Percentiles rank a stretch among this genome's conserved stretches.
Evolutionary conservation across 345 rosid genomes (phyloP).

Genomic region (Citrus mangshanensis): DNA sequence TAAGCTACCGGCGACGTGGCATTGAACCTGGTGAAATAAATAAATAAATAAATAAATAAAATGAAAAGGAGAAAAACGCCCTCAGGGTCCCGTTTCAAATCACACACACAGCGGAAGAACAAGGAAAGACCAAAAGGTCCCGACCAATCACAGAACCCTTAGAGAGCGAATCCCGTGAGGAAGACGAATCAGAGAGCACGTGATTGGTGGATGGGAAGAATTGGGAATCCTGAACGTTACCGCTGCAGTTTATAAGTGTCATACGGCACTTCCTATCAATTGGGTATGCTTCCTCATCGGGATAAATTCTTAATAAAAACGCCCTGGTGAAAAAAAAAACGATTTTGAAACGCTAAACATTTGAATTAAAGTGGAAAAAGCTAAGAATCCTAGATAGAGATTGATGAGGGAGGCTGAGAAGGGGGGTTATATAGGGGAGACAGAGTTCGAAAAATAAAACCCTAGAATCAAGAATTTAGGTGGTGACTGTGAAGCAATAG

Average conservation of each 20-base stretch:
- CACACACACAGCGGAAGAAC: constrained; percentile 36
- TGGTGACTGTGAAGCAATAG: background rate
- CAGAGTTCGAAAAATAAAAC: background rate
- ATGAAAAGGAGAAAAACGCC: constrained; percentile 5
- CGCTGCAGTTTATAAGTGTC: constrained; percentile 42
- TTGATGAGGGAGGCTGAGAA: too few relatives aligned
- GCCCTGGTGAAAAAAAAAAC: background rate
- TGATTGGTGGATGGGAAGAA: constrained; percentile 20
- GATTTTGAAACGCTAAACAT: background rate
- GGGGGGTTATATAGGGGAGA: constrained; percentile 1
- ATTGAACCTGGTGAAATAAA: constrained; percentile 21
- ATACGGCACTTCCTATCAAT: constrained; percentile 70
- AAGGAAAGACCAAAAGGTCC: constrained; percentile 11
- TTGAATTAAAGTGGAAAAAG: background rate
- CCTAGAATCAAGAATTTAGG: background rate
- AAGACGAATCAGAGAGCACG: constrained; percentile 8
- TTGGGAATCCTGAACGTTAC: background rate
- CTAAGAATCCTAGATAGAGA: background rate
- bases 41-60: background rate
- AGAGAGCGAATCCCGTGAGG: constrained; percentile 12
- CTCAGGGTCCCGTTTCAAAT: constrained; percentile 67
- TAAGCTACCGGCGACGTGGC: constrained; percentile 64
- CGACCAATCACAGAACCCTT: constrained; percentile 13
- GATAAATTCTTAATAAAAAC: background rate
- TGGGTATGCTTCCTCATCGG: constrained; percentile 54